Evolutionary conservation across 768 basidiomycete genomes (phyloP), one percentile per base, ranked within the genome.

Genomic region (Rhodotorula babjevae): DNA sequence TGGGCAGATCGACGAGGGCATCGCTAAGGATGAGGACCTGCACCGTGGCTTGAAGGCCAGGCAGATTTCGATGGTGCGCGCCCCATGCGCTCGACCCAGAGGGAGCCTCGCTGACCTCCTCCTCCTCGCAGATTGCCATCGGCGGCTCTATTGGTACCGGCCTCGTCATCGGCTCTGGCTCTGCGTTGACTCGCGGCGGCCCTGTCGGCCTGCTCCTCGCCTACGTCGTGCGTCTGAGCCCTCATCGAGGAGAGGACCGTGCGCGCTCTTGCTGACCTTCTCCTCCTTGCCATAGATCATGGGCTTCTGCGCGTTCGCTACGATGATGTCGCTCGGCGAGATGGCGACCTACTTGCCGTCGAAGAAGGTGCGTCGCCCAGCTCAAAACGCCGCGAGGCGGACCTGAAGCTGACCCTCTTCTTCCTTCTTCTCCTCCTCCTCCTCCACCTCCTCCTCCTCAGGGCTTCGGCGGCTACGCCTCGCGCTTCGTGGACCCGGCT

Each of bases 401-500:
- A 36, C 36, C 36, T 9, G 36, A 36, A 36, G 9, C 36, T 36
- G 36, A 42, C 40, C 8, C 4, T 29, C 0, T 23, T 36, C 36
- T 5, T 12, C 33, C 1, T 46, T 29, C 9, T 36, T 9, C 36
- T 36, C 36, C n/a, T n/a, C n/a, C n/a, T n/a, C n/a, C n/a, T n/a
- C n/a, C n/a, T n/a, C n/a, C n/a, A n/a, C n/a, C n/a, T n/a, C n/a
- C n/a, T n/a, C n/a, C n/a, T n/a, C n/a, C n/a, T n/a, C 44, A 71
- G 55, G 79, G 76, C 31, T 81, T 82, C 74, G 79, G 78, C 23
- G 79, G 80, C 58, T 82, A 82, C 64, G 80, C 80, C 18, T 72
- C 81, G 29, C 78, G 83, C 19, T 83, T 82, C 77, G 77, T 82
- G 29, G 83, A 83, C 73, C 81, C 81, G 0, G 80, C 81, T 15